Conservation (phyloP, 2,329 filamentous ascomycete species). For the Xylaria sp. region DNA sequence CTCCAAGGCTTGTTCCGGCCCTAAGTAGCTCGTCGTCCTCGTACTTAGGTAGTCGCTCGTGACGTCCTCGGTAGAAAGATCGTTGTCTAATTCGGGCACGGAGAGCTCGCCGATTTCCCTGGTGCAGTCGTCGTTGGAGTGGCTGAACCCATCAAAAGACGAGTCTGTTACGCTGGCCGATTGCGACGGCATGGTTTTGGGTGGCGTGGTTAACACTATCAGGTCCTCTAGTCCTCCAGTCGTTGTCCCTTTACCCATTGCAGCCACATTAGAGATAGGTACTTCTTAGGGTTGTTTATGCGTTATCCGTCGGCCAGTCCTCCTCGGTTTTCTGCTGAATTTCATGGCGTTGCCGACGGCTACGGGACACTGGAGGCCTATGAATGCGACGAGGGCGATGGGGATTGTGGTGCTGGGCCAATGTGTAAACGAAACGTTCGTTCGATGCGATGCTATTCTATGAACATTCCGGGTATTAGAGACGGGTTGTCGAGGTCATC, state of each 20-base stretch:
- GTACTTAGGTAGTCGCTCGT: slow-evolving; percentile 37
- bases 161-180: slow-evolving; percentile 30
- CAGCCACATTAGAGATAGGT: slow-evolving; percentile 15
- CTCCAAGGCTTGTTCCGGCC: slow-evolving; percentile 25
- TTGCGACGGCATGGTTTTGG: slow-evolving; percentile 31
- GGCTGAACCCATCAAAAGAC: slow-evolving; percentile 27
- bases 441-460: neutral
- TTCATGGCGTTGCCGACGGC: slow-evolving; percentile 28
- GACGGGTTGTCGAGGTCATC: neutral
- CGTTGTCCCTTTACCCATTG: slow-evolving; percentile 23
- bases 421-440: neutral
- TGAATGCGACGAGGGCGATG: slow-evolving; percentile 10
- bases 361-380: slow-evolving; percentile 12
- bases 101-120: slow-evolving; percentile 28
- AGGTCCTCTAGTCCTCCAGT: slow-evolving; percentile 17
- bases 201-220: slow-evolving; percentile 15
- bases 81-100: slow-evolving; percentile 34
- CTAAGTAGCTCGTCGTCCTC: slow-evolving; percentile 30
- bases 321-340: slow-evolving; percentile 23
- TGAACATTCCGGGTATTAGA: neutral
- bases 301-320: slow-evolving; percentile 21
- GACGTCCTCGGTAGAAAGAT: slow-evolving; percentile 36
- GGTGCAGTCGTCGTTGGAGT: slow-evolving; percentile 19
- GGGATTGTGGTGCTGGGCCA: neutral
- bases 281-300: slow-evolving; percentile 20